Base-by-base conservation (phyloP, 345 rosid genomes). In the Melaleuca alternifolia region DNA sequence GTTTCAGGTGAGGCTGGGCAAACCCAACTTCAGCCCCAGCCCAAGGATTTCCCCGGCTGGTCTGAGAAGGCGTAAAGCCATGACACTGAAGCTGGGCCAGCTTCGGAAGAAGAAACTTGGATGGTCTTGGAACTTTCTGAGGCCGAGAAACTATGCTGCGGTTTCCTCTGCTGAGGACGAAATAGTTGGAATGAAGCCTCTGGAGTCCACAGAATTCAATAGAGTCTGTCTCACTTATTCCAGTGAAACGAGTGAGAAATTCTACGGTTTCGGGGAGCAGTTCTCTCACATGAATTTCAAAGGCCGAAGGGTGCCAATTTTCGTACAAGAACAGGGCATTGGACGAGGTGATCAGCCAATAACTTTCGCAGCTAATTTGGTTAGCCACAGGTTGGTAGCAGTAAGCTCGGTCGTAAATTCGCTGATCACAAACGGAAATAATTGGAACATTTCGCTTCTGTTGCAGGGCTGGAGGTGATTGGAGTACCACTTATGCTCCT, bases 311-410 rank as follows among this genome's bases (percentile, higher is more conserved):
- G 94, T 94, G 21, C 97, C 96, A 46, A 93, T 94, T 87, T 90
- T 94, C 51, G 97, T 94, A 89, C 97, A 94, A 86, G 97, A 94
- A 87, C 96, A 94, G 88, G 97, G 97, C 46, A 93, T 94, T 88
- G 97, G 97, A 83, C 93, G 97, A 89, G 97, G 96, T 59, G 97
- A 94, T 85, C 97, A 94, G 51, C 97, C 97, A 54, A 89, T 93
- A 85, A 93, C 94, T 77, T 93, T 93, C 85, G 97, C 95, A 15
- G 96, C 96, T 57, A 94, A 94, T 85, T 91, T 94, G 92, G 92
- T 93, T 77, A 94, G 97, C 88, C 94, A 93, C 92, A 93, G 95
- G 96, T 94, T 87, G 14, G 53, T 86, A 56, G 23, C 28, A 51
- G 51, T 37, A 37, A 37, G 81, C 48, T 37, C 81, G 33, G 48